Percentiles rank a stretch among this genome's conserved stretches.
phyloP scores from a whole-genome alignment of 495 filamentous ascomycete species.

The Paragyromitra xinjiangensis region DNA sequence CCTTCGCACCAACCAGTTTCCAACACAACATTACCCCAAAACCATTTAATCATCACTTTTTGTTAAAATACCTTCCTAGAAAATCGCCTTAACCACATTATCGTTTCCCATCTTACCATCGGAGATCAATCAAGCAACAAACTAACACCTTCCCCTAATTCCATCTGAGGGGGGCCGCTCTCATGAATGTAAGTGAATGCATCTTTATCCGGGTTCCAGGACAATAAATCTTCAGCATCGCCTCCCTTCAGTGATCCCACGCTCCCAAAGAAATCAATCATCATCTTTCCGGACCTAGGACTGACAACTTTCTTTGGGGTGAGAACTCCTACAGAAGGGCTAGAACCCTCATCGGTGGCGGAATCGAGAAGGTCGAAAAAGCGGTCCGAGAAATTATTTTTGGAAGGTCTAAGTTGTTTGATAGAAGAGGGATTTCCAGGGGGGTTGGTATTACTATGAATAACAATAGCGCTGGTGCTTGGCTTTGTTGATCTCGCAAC shows the following conservation, averaged over 20 bases:
- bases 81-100: background rate
- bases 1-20: background rate
- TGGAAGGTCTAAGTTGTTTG: background rate
- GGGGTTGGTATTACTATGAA: no score
- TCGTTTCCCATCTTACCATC: background rate
- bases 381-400: constrained; percentile 15
- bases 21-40: constrained; percentile 18
- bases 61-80: constrained; percentile 4
- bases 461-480: background rate
- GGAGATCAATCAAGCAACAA: constrained; percentile 38
- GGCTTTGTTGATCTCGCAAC: constrained; percentile 5
- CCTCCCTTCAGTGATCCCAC: constrained; percentile 13
- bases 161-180: background rate
- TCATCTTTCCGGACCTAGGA: constrained; percentile 8
- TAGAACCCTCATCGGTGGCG: background rate
- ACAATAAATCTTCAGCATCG: constrained; percentile 30
- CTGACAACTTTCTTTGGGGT: constrained; percentile 1
- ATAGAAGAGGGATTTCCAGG: background rate
- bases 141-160: constrained; percentile 19
- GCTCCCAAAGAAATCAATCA: constrained; percentile 31
- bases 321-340: constrained; percentile 3
- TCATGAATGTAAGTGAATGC: constrained; percentile 2
- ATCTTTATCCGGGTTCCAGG: constrained; percentile 22
- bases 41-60: constrained; percentile 2
- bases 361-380: constrained; percentile 31